Conservation (phyloP, 192 early-diverging fungal species). For the Coemansia sp. region DNA sequence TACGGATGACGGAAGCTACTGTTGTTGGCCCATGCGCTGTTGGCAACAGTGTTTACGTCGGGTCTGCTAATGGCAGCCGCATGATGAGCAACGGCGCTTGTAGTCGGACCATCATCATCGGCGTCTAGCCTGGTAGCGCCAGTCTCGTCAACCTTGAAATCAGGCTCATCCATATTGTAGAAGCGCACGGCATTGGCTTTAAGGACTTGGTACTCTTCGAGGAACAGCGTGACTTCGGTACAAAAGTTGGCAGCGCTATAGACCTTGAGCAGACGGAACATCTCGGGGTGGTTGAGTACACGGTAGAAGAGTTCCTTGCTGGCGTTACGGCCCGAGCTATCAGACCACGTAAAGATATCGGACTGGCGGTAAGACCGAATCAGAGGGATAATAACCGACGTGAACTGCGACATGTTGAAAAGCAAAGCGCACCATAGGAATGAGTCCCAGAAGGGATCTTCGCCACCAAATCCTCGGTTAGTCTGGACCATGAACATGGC, state of each 20-base stretch:
- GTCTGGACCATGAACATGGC: constrained; percentile 55
- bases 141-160: constrained; percentile 38
- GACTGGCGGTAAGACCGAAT: constrained; percentile 49
- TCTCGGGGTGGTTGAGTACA: constrained; percentile 50
- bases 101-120: constrained; percentile 7
- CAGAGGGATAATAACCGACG: constrained; percentile 50
- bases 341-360: constrained; percentile 43
- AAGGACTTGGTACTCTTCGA: constrained; percentile 57
- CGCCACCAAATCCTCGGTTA: constrained; percentile 40
- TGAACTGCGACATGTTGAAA: constrained; percentile 55
- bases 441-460: constrained; percentile 52
- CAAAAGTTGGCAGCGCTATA: constrained; percentile 55
- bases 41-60: constrained; percentile 18
- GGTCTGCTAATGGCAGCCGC: constrained; percentile 14
- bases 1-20: neutral
- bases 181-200: constrained; percentile 55
- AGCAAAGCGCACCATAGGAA: constrained; percentile 50
- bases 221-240: constrained; percentile 51
- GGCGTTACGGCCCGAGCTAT: constrained; percentile 31
- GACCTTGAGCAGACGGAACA: constrained; percentile 51
- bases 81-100: constrained; percentile 1
- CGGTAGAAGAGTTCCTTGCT: constrained; percentile 54
- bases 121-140: neutral
- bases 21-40: constrained; percentile 14
- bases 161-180: constrained; percentile 54